A percentile compares a stretch with the other conserved stretches of the same genome.
Conservation (phyloP, 2,329 filamentous ascomycete genomes). For the Thermomyces lanuginosus region DNA sequence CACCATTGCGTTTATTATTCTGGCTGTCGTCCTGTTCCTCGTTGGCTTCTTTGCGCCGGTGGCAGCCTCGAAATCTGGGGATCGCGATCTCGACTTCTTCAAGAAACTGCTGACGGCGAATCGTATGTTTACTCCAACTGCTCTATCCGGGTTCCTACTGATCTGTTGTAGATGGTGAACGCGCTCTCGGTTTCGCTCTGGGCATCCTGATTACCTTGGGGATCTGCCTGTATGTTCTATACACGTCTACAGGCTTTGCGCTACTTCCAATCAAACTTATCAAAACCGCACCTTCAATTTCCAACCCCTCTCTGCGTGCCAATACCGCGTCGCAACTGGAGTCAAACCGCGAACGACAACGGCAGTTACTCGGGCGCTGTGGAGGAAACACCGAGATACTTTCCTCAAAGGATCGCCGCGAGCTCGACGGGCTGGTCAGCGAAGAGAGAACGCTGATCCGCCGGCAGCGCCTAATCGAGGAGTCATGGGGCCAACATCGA, state of each 20-base stretch:
- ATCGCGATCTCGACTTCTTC: slow-evolving; percentile 77
- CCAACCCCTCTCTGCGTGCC: slow-evolving; percentile 60
- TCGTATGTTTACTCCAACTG: slow-evolving; percentile 31
- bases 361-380: slow-evolving; percentile 76
- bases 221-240: slow-evolving; percentile 69
- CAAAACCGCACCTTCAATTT: slow-evolving; percentile 76
- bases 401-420: slow-evolving; percentile 69
- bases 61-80: slow-evolving; percentile 44
- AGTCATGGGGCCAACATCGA: slow-evolving; percentile 48
- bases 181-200: slow-evolving; percentile 75
- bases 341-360: slow-evolving; percentile 76
- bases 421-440: slow-evolving; percentile 70
- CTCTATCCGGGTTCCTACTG: slow-evolving; percentile 5
- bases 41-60: slow-evolving; percentile 89
- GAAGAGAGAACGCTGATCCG: slow-evolving; percentile 87
- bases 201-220: slow-evolving; percentile 80
- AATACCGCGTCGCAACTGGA: slow-evolving; percentile 67
- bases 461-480: slow-evolving; percentile 71
- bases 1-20: slow-evolving; percentile 64
- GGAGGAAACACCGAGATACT: slow-evolving; percentile 58
- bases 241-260: slow-evolving; percentile 77
- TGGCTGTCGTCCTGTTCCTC: slow-evolving; percentile 64
- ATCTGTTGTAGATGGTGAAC: slow-evolving; percentile 52
- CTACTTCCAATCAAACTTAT: slow-evolving; percentile 80
- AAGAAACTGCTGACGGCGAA: slow-evolving; percentile 69